phyloP scores from a whole-genome alignment of 306 rosid species.

The Calophaca sinica region DNA sequence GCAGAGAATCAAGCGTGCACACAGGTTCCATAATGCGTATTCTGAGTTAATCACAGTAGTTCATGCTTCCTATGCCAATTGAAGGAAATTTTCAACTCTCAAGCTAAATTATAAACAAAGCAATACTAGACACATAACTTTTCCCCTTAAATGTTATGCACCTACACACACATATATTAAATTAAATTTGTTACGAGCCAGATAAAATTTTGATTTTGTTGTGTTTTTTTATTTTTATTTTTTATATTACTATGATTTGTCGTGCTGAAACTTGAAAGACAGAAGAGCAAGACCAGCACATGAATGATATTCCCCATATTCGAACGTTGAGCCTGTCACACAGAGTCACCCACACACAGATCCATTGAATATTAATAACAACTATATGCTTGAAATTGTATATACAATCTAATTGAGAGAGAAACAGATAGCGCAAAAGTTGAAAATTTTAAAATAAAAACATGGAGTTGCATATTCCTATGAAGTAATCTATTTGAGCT shows the following conservation, averaged over 20 bases:
- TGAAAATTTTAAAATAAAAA: not conserved
- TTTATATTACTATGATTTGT: no score
- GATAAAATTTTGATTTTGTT: not conserved
- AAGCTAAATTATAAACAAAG: no score
- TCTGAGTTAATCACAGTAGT: not conserved
- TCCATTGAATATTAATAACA: not conserved
- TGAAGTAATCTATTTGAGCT: slow-evolving; percentile 25
- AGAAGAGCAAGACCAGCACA: slow-evolving; percentile 3
- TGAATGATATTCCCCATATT: slow-evolving; percentile 26
- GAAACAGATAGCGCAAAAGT: not conserved
- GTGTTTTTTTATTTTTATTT: no score
- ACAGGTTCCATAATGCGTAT: not conserved
- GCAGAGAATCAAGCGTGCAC: not conserved
- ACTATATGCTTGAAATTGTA: not conserved
- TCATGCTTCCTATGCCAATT: not conserved
- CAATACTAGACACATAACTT: no score
- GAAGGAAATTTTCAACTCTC: no score
- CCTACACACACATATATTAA: no score
- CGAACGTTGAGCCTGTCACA: not conserved
- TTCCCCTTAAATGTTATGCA: no score
- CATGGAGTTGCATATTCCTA: not conserved
- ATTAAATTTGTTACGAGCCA: not conserved
- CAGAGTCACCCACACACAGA: slow-evolving; percentile 7
- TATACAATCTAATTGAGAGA: not conserved
- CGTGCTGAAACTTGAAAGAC: not conserved